Evolutionary conservation across 2,329 filamentous ascomycete species (phyloP), one percentile per base, ranked within the genome.

Genomic region (Cryphonectria japonica): DNA sequence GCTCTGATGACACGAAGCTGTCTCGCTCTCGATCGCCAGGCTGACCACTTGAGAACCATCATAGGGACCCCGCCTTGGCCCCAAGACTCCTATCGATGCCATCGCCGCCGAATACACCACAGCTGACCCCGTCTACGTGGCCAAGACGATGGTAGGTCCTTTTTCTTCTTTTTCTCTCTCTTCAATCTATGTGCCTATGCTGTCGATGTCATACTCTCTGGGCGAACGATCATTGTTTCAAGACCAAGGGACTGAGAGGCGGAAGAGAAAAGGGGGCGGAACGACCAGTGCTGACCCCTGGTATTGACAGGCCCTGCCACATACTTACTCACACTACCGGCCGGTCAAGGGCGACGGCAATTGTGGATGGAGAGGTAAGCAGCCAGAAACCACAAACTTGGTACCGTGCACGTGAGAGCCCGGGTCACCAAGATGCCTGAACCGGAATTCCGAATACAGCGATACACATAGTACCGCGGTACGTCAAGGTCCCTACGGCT

Each of bases 281-380:
- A 22, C 6, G 19, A 32, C 32, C 52, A 46, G 16, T 67, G 52
- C 69, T 73, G 63, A 73, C 43, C 0, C 4, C 1, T 37, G 8
- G n/a, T 29, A 19, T n/a, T 46, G 26, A 65, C 76, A 97, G 94
- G 87, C 91, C 29, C 87, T 99, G 69, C 92, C 94, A 8, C 87
- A 91, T 76, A 93, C 92, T 70, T 97, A 97, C 80, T 93, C 93
- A 29, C 91, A 94, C 79, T 97, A 95, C 79, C 93, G 96, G 69
- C 91, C 91, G 14, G 90, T 97, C 79, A 91, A 92, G 81, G 95
- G 96, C 68, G 95, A 98, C 82, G 96, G 96, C 71, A 97, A 97
- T 79, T 98, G 96, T 82, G 96, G 95, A 77, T 98, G 96, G 95
- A 89, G 95, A 91, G 96, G 95, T 98, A 86, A 85, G 91, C 83